Evolutionary conservation across 2,329 filamentous ascomycete genomes (phyloP), one percentile per base, ranked within the genome.

Genomic region (Aspergillus terreus): DNA sequence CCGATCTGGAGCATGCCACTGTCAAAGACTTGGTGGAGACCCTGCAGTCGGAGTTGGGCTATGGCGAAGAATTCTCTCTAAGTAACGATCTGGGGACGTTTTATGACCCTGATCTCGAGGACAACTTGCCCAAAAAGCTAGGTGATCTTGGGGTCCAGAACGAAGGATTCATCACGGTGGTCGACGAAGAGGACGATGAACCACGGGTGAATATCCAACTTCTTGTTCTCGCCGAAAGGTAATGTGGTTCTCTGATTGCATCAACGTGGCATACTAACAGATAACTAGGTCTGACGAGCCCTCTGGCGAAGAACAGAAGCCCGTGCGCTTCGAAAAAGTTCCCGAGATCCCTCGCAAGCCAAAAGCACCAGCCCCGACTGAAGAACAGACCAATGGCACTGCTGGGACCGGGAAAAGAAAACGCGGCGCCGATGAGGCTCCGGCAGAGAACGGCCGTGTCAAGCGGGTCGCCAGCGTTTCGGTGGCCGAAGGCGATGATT

Each of bases 71-170:
- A 47, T 83, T 97, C 57, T 86, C 86, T 3, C 76, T 97, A 52
- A 87, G 82, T 64, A 90, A 82, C 51, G 86, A 90, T 6, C 77
- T 81, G 9, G 86, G 86, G 46, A 78, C 92, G n/a, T 78, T 97
- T 40, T 97, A 95, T 63, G 94, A 97, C 63, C 82, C 86, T 0
- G 94, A 97, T 50, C 83, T 95, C 63, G 90, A 90, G 4, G 89
- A 95, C 51, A 95, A 96, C 62, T 75, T 97, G 1, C 71, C 78
- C 1, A 95, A 90, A 75, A 91, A 87, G 54, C 79, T 99, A 46
- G 78, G 72, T 23, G 88, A 96, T 17, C 78, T 96, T 7, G 88
- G 86, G 10, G 82, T 96, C 61, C 81, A 81, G 52, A 76, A 81
- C 21, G 88, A 88, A 57, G 85, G 81, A 47, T 92, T 95, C 67